Base-by-base conservation (phyloP, 192 early-diverging fungal species). In the Cetraspora pellucida region DNA sequence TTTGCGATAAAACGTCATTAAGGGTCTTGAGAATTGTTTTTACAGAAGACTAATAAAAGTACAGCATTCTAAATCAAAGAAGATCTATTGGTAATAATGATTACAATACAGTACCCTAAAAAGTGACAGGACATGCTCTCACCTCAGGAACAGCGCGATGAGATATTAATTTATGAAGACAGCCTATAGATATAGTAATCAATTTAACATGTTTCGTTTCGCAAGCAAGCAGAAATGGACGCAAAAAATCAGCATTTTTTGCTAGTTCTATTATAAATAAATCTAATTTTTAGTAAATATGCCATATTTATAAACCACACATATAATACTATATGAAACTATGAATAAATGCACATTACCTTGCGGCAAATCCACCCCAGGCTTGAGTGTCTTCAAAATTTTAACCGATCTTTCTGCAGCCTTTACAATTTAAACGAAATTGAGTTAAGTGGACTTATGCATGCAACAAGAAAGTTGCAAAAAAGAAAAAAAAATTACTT, bases 181-280 rank as follows among this genome's bases (percentile, higher is more conserved):
- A 95, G 28, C 91, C 90, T 78, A 97, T 91, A 3, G 96, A 90
- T 49, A 91, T 92, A 14, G 92, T 86, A 0, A 91, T 88, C 16
- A 96, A 87, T 66, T 93, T 94, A 57, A 89, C 85, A 77, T 95
- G 91, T 79, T 90, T 93, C 11, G 93, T 93, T 66, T 94, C 92
- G 83, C 93, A 96, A 7, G 93, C 92, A 2, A 97, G 86, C 1
- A 93, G 80, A 85, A 98, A 96, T 10, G 96, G 96, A 57, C 89
- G 83, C 7, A 98, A 75, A 0, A 91, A 89, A 66, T 96, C 95
- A 71, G 90, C 91, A 10, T 89, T 90, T 78, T 91, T 91, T n/a
- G 88, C 85, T 19, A 93, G 82, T 63, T 91, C 91, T 92, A 83
- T 65, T 63, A 14, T 17, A 57, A 70, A 17, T 5, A 19, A 10